Evolutionary conservation across 1,284 basidiomycete species (phyloP), one percentile per base, ranked within the genome.

Genomic region (Coniferiporia weirii): DNA sequence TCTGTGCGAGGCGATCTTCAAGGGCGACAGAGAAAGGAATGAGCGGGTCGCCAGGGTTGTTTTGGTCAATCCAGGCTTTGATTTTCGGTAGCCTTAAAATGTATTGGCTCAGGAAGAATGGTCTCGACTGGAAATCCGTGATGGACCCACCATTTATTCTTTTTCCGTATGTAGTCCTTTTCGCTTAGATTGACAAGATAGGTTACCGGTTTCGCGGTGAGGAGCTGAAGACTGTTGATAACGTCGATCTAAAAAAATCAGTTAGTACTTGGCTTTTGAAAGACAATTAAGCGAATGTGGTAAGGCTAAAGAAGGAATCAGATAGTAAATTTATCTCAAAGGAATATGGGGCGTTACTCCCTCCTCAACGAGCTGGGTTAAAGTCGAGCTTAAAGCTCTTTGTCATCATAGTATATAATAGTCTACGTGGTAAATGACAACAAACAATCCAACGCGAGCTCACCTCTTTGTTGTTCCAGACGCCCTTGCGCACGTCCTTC

Each of bases 181-280:
- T 99, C 96, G 63, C 92, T 95, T 56, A 99, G 78, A 76, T 99
- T 99, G 74, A 99, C 94, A 51, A 99, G 90, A 78, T 99, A 99
- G 59, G 92, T 98, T 65, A 99, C 94, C 48, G 96, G 93, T 73
- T 99, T 99, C 63, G 97, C 95, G 20, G 96, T 98, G 53, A 99
- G 82, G 22, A 99, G 85, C 67, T 87, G 83, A 55, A 99, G 85
- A 51, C 85, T 75, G 77, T 99, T 99, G 75, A 99, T 91, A 65
- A 96, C 87, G 69, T 98, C 96, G 67, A 99, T 89, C 96, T 98
- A 20, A 17, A 20, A 48, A 35, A 34, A 3, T 22, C 1, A 38
- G 20, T 43, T 19, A 35, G 15, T 43, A 43, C 22, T 3, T 38
- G 35, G 32, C 45, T 17, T 13, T 46, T 46, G 15, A 2, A 20